Base-by-base conservation (phyloP, 768 basidiomycete species). In the Multifurca ochricompacta region DNA sequence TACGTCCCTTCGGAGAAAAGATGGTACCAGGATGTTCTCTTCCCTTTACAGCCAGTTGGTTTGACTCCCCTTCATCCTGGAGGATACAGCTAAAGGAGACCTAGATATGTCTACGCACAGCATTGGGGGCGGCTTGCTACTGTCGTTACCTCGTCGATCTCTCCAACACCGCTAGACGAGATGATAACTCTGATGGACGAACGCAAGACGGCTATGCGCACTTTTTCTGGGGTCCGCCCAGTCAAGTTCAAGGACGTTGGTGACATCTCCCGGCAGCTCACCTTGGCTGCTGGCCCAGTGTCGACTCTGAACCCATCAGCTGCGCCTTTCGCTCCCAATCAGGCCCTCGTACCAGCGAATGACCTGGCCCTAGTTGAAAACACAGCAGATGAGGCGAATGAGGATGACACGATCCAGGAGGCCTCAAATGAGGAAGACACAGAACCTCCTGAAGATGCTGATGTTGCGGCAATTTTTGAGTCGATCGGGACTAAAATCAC, bases 101-200 rank as follows among this genome's bases (percentile, higher is more conserved):
- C 8, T 30, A 58, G 58, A 16, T 60, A 53, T 34, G 42, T 60
- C 31, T 23, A 51, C 16, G 59, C 51, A 13, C 32, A 19, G 8
- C 7, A 34, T 10, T 55, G 51, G 59, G 3, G 9, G 1, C 30
- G 23, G n/a, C 28, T 53, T 28, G 51, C 47, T 18, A 0, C 1
- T 2, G 1, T 13, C 8, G 52, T 51, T 6, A 40, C 58, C 6
- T 35, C 48, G 16, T 59, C 58, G 2, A 46, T 59, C 36, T 10
- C 43, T n/a, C 13, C 36, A 36, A 47, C 58, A 6, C 37, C 43
- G 4, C 42, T 59, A 5, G 58, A 59, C 19, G 54, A 57, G 39
- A 59, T 59, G 49, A 27, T 59, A n/a, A 27, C 14, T 16, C 44
- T 59, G 11, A 14, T 35, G 11, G 21, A 56, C 6, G 54, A 39